A percentile compares a stretch with the other conserved stretches of the same genome.
Evolutionary conservation across 306 rosid species (phyloP).

Genomic region (Citrullus amarus): DNA sequence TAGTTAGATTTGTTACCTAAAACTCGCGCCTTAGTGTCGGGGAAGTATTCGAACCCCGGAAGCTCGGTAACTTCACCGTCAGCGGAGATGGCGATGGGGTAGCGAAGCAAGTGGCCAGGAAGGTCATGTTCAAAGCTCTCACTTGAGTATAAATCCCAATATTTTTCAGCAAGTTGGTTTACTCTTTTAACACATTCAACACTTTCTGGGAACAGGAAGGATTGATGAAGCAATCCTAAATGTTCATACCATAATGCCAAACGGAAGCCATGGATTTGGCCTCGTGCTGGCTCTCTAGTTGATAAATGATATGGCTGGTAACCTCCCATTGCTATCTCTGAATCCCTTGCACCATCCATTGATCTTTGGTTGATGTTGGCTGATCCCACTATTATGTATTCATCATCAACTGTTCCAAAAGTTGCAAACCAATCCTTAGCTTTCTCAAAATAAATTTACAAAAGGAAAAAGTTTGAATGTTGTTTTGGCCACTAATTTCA

Average conservation of each 20-base stretch:
- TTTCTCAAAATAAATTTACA: too few species aligned
- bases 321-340: constrained; percentile 46
- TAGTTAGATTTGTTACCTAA: constrained; percentile 32
- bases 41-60: constrained; percentile 32
- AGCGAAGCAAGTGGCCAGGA: constrained; percentile 39
- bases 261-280: constrained; percentile 41
- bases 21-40: constrained; percentile 35
- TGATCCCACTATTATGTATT: constrained; percentile 43
- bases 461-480: too few species aligned
- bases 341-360: constrained; percentile 40
- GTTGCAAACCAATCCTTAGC: neutral
- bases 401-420: constrained; percentile 31
- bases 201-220: constrained; percentile 32
- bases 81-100: constrained; percentile 22
- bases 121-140: constrained; percentile 27
- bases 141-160: constrained; percentile 38
- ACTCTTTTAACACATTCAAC: constrained; percentile 25
- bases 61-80: constrained; percentile 21
- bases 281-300: constrained; percentile 28
- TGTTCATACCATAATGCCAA: constrained; percentile 39
- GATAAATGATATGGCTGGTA: constrained; percentile 37
- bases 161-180: constrained; percentile 33
- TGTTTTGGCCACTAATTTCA: too few species aligned
- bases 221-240: constrained; percentile 32
- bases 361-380: constrained; percentile 47